Percentiles rank a stretch among this genome's conserved stretches.
phyloP scores from a whole-genome alignment of 306 rosid genomes.

The Malus asiatica region DNA sequence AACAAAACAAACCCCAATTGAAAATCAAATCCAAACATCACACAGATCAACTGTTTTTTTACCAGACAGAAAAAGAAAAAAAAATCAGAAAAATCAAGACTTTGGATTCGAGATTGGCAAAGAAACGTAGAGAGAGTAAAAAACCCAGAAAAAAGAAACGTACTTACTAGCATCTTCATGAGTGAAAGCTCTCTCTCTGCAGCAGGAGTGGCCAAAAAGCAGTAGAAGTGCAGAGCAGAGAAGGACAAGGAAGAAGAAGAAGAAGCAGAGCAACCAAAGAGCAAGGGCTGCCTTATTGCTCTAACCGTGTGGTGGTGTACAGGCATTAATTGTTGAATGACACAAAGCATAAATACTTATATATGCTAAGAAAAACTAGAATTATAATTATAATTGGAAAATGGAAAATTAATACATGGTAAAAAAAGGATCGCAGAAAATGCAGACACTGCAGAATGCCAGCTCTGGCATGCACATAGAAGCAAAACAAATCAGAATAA shows the following conservation, averaged over 20 bases:
- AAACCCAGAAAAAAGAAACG: constrained; percentile 52
- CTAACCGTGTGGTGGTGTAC: constrained; percentile 26
- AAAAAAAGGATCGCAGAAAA: background rate
- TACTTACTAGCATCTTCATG: constrained; percentile 94
- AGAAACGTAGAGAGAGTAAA: background rate
- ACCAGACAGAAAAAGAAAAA: background rate
- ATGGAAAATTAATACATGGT: constrained; percentile 11
- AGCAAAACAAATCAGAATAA: background rate
- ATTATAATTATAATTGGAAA: background rate
- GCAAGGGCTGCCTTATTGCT: constrained; percentile 10
- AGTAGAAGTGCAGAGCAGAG: constrained; percentile 18
- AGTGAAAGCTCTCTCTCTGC: constrained; percentile 51
- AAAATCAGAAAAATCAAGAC: constrained; percentile 7
- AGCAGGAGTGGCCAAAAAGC: constrained; percentile 40
- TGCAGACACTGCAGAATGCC: constrained; percentile 26
- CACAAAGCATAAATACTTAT: constrained; percentile 33
- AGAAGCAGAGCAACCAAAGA: constrained; percentile 18
- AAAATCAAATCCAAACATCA: background rate
- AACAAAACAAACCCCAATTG: background rate
- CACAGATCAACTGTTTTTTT: background rate
- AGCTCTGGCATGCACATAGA: constrained; percentile 29
- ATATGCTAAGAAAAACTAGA: constrained; percentile 11
- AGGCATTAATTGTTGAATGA: constrained; percentile 71
- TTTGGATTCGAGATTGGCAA: constrained; percentile 11
- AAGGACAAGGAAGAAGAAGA: constrained; percentile 8